Base-by-base conservation (phyloP, 2,329 filamentous ascomycete genomes). In the Fusarium musae region DNA sequence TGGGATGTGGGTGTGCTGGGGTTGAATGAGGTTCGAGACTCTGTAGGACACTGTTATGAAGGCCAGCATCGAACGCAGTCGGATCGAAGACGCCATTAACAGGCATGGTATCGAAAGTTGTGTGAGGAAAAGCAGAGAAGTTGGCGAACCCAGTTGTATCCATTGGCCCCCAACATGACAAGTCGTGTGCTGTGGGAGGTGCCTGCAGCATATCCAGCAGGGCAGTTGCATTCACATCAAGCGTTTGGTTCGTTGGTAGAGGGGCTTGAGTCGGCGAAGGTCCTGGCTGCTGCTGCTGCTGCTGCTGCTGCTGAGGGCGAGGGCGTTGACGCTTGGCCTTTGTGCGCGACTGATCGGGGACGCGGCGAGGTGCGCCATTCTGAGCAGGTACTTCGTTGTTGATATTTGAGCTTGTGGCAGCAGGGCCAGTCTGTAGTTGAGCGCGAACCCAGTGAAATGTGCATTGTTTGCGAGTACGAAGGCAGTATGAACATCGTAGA, bases 391-490 rank as follows among this genome's bases (percentile, higher is more conserved):
- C 69, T 34, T 77, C 72, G 42, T 49, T 58, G 46, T 60, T 72
- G 43, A 60, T 44, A 36, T 57, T 72, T 43, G 54, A 52, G 49
- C 59, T 68, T 47, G 73, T 19, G n/a, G 59, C 59, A 46, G 74
- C 61, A 53, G 76, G 74, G 30, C 76, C 72, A 19, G 76, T 77
- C 63, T 78, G 76, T 28, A 78, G 67, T 57, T 78, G 76, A 57
- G 76, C 74, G 34, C 76, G 72, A 69, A 78, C 76, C 76, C 76
- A 78, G 59, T 78, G 64, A 49, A 78, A 78, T 43, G 76, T 78
- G 49, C 76, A 78, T 75, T 78, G 76, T 62, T 78, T 78, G 32
- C 76, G 65, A 49, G 76, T 78, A 56, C 76, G 75, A 43, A 78
- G 72, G 63, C 76, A 78, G 56, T 78, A 78, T 56, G 76, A 78